phyloP scores from a whole-genome alignment of 352 stramenopile genomes.

The Phytophthora agathidicida region DNA sequence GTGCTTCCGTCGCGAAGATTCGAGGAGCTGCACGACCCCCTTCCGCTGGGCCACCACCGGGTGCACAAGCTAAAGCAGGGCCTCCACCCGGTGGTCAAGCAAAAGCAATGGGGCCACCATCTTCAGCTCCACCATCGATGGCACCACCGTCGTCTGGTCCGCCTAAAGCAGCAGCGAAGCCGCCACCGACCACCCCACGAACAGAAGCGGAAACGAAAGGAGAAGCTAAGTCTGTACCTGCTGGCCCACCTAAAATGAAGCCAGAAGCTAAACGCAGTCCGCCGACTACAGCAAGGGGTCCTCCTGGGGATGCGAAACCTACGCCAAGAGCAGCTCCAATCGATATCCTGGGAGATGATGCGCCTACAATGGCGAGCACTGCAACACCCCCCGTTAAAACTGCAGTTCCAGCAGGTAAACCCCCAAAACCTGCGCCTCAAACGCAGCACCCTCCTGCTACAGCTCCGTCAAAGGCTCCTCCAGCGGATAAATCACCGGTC shows the following conservation, averaged over 20 bases:
- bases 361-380: slow-evolving; percentile 7
- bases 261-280: slow-evolving; percentile 38
- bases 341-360: slow-evolving; percentile 50
- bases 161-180: slow-evolving; percentile 31
- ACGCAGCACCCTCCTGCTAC: slow-evolving; percentile 11
- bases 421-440: slow-evolving; percentile 23
- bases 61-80: slow-evolving; percentile 36
- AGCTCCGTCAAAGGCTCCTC: slow-evolving; percentile 15
- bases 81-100: slow-evolving; percentile 35
- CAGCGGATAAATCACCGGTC: slow-evolving; percentile 26
- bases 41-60: slow-evolving; percentile 43
- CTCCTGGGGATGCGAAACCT: slow-evolving; percentile 32
- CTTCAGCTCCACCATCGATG: slow-evolving; percentile 1
- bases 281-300: slow-evolving; percentile 19
- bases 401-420: slow-evolving; percentile 15
- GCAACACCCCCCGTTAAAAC: slow-evolving; percentile 2
- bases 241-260: slow-evolving; percentile 19
- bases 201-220: slow-evolving; percentile 24
- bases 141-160: slow-evolving; percentile 11
- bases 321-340: slow-evolving; percentile 39
- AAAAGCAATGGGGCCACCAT: slow-evolving; percentile 30
- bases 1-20: slow-evolving; percentile 78
- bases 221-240: slow-evolving; percentile 9
- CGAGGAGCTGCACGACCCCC: slow-evolving; percentile 57
- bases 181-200: slow-evolving; percentile 10